These are phyloP conservation scores for Harringtonia lauricola DNA, from an alignment of 2,329 filamentous ascomycete species.

Conservation along the genomic window DNA sequence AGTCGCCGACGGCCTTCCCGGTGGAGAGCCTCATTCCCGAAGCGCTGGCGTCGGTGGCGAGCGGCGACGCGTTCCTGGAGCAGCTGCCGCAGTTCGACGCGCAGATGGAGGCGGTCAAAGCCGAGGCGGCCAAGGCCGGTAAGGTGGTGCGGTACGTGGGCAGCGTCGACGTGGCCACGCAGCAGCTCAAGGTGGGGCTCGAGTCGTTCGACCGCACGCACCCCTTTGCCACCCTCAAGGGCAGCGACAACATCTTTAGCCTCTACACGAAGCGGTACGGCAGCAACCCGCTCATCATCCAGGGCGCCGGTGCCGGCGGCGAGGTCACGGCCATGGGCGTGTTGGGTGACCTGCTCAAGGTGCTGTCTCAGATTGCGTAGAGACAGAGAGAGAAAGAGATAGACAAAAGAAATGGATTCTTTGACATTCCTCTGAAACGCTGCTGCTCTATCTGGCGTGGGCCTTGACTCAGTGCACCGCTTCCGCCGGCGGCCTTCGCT, in stretches of 20 bases:
- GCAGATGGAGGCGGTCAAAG: constrained; percentile 83
- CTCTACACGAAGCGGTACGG: constrained; percentile 97
- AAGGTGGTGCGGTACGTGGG: constrained; percentile 94
- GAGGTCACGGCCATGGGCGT: constrained; percentile 98
- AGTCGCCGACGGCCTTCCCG: constrained; percentile 79
- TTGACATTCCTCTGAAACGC: too few species aligned
- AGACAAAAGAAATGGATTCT: neutral
- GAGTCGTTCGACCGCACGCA: constrained; percentile 82
- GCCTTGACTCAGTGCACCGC: too few species aligned
- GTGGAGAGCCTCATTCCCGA: constrained; percentile 88
- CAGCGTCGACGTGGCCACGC: constrained; percentile 73
- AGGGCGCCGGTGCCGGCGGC: constrained; percentile 87
- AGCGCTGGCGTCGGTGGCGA: constrained; percentile 65
- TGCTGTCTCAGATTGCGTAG: constrained; percentile 56
- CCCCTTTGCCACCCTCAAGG: constrained; percentile 88
- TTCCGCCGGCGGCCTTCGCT: neutral
- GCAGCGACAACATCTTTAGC: constrained; percentile 97
- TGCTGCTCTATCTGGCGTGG: too few species aligned
- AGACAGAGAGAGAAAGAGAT: neutral
- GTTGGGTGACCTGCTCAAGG: constrained; percentile 85
- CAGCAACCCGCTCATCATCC: constrained; percentile 80
- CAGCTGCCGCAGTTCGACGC: constrained; percentile 71
- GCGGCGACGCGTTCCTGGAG: constrained; percentile 76
- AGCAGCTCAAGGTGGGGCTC: constrained; percentile 81
- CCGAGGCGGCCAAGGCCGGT: constrained; percentile 71